Base-by-base conservation (phyloP, 2,329 filamentous ascomycete species). In the Tolypocladium tundrense region DNA sequence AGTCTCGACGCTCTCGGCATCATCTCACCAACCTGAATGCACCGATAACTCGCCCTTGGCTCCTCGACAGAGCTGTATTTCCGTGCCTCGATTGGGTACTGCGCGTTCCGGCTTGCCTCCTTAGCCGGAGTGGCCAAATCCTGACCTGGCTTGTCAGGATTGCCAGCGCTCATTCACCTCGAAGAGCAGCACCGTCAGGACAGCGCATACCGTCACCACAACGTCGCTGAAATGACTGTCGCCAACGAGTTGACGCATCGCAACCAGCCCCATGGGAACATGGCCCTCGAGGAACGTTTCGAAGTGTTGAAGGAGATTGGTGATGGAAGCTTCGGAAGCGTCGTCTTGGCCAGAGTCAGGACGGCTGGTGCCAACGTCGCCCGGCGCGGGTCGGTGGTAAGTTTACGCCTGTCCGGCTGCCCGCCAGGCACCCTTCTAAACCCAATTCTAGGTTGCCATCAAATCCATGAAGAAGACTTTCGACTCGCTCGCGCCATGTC, bases 381-480 rank as follows among this genome's bases (percentile, higher is more conserved):
- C 67, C 88, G 91, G 65, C 84, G 92, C 72, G 93, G 93, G 65
- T 96, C 92, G 59, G 84, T 97, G 79, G 93, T 97, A 86, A 80
- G 87, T 79, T 62, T 48, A 40, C 31, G 54, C 59, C n/a, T 48
- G 33, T 33, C 19, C 2, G 7, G 11, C 31, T n/a, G 11, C 21
- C n/a, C 24, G 24, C 66, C 61, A 57, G 53, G 45, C 58, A 31
- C 39, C 31, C 5, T 19, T 31, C 31, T 55, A 43, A 35, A 58
- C 57, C 58, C 48, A n/a, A 35, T 14, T 37, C 27, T 57, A 97
- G 94, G 89, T 99, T 67, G 94, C 94, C 50, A 97, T 99, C 77
- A 99, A 99, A 77, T 97, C 94, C 7, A 99, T 99, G 94, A 99
- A 99, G 82, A 99, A 99, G 83, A 92, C 88, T 0, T 99, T 97